Evolutionary conservation across 306 rosid species (phyloP).

Genomic region (Fragaria iinumae): DNA sequence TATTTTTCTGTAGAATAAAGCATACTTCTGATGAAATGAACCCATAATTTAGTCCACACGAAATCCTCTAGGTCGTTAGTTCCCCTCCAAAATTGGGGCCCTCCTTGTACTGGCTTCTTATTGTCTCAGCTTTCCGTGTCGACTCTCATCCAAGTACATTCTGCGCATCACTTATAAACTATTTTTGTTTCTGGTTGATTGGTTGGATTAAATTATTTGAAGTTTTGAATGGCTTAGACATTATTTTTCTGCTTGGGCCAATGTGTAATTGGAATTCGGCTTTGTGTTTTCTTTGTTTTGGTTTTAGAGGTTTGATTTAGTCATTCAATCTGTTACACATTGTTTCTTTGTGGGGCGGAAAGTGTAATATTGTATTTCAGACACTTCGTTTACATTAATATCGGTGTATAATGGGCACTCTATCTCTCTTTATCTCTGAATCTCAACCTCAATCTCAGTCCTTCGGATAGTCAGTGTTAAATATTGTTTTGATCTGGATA

Average conservation of each 20-base stretch:
- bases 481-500: neutral
- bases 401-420: neutral
- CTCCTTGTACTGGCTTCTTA: neutral
- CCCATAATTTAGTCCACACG: neutral
- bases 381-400: neutral
- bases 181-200: neutral
- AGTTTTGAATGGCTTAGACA: neutral
- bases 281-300: neutral
- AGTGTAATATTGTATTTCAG: neutral
- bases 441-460: neutral
- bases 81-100: neutral
- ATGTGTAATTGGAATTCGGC: neutral
- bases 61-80: neutral
- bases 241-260: neutral
- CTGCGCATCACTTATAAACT: neutral
- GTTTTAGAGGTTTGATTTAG: neutral
- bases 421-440: neutral
- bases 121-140: neutral
- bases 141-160: neutral
- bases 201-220: neutral
- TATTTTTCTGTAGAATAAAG: neutral
- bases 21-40: neutral
- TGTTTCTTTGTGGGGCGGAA: neutral
- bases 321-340: neutral
- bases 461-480: neutral